Evolutionary conservation across 2,329 filamentous ascomycete genomes (phyloP).

Genomic region (Monilinia vaccinii-corymbosi): DNA sequence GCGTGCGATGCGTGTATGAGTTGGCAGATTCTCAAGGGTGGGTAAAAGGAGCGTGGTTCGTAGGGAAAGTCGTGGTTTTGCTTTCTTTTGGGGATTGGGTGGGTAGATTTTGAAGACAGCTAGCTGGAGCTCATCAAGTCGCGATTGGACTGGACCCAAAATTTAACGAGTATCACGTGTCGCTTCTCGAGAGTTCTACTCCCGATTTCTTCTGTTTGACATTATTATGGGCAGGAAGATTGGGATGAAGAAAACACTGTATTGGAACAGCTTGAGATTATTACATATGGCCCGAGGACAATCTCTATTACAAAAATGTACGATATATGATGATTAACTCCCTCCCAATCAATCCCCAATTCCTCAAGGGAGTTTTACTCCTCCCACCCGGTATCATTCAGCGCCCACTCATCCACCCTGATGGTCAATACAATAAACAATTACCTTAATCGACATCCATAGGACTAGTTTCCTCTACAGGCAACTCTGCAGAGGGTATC

Average conservation of each 20-base stretch:
- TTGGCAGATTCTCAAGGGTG: slow-evolving; percentile 8
- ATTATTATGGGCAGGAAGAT: background rate
- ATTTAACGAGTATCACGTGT: background rate
- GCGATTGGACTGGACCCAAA: background rate
- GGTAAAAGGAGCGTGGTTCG: slow-evolving; percentile 28
- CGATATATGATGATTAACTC: background rate
- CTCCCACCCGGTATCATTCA: slow-evolving; percentile 6
- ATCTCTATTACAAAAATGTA: slow-evolving; percentile 12
- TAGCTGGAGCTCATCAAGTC: slow-evolving; percentile 8
- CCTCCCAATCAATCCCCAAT: slow-evolving; percentile 1
- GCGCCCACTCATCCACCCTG: background rate
- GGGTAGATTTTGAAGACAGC: slow-evolving; percentile 16
- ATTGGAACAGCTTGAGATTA: background rate
- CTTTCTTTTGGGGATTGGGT: background rate
- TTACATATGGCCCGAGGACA: slow-evolving; percentile 6
- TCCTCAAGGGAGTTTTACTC: background rate
- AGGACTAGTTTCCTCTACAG: slow-evolving; percentile 31
- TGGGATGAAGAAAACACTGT: background rate
- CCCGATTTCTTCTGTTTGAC: background rate
- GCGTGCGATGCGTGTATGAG: slow-evolving; percentile 8
- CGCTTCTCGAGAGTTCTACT: background rate
- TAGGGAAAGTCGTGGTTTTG: slow-evolving; percentile 16
- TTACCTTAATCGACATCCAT: slow-evolving; percentile 14
- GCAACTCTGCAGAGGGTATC: slow-evolving; percentile 56
- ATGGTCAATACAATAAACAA: background rate